These are phyloP conservation scores for Candolleomyces aberdarensis DNA, from an alignment of 768 basidiomycete species.

Conservation along the genomic window DNA sequence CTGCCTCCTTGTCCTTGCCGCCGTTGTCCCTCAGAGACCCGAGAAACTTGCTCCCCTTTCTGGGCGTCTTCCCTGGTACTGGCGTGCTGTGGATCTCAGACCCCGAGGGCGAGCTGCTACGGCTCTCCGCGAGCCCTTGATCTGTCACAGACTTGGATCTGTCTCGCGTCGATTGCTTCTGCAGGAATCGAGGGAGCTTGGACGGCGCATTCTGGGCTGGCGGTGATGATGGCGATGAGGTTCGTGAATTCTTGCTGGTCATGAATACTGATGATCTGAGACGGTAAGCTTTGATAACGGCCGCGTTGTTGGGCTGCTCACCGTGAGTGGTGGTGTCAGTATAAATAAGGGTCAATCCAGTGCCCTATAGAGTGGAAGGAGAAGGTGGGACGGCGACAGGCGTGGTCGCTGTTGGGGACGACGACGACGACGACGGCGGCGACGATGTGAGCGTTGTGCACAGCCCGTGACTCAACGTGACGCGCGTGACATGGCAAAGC, in stretches of 20 bases:
- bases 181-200: slow-evolving; percentile 66
- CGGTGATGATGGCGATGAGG: slow-evolving; percentile 22
- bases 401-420: background rate
- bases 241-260: slow-evolving; percentile 45
- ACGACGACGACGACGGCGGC: background rate
- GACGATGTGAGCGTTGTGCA: background rate
- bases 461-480: background rate
- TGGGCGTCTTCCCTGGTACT: slow-evolving; percentile 14
- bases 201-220: slow-evolving; percentile 34
- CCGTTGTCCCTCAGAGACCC: slow-evolving; percentile 14
- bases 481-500: background rate
- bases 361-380: background rate
- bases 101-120: slow-evolving; percentile 22
- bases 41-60: slow-evolving; percentile 35
- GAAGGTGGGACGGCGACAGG: background rate
- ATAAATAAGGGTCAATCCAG: slow-evolving; percentile 1
- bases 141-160: slow-evolving; percentile 53
- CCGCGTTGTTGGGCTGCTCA: too few species aligned
- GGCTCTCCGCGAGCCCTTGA: slow-evolving; percentile 37
- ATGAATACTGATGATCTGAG: slow-evolving; percentile 23
- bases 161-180: slow-evolving; percentile 57
- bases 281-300: too few species aligned
- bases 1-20: slow-evolving; percentile 30
- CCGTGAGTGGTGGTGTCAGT: background rate
- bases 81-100: slow-evolving; percentile 21